A percentile compares a stretch with the other conserved stretches of the same genome.
Evolutionary conservation across 139 green algal genomes (phyloP).

Genomic region (Chlorella ohadii): DNA sequence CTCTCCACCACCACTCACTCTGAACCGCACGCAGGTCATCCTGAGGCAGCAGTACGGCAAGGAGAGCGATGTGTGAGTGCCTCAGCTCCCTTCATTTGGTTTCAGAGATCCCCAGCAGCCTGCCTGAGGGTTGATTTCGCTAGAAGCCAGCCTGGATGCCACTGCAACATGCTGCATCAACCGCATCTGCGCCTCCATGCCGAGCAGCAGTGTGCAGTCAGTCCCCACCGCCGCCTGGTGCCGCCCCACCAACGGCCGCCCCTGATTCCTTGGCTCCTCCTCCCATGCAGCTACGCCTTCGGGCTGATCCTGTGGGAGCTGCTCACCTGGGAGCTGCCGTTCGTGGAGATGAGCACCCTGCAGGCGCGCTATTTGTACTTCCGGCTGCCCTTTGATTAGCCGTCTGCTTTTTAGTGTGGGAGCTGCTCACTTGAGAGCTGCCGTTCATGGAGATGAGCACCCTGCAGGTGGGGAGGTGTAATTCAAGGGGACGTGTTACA

Average conservation of each 20-base stretch:
- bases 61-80: constrained; percentile 49
- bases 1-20: too few species aligned
- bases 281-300: constrained; percentile 27
- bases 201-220: too few species aligned
- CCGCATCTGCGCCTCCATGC: too few species aligned
- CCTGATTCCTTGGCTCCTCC: neutral
- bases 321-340: constrained; percentile 89
- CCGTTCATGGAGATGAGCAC: constrained; percentile 55
- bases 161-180: too few species aligned
- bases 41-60: constrained; percentile 41
- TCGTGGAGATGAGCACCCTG: constrained; percentile 50
- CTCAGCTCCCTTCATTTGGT: neutral
- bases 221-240: too few species aligned
- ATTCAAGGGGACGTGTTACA: too few species aligned
- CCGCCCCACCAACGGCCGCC: neutral
- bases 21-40: constrained; percentile 17
- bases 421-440: too few species aligned
- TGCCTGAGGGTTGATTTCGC: too few species aligned
- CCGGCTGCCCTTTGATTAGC: too few species aligned
- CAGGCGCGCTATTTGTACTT: neutral
- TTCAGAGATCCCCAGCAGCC: too few species aligned
- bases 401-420: too few species aligned
- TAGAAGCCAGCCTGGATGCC: too few species aligned
- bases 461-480: constrained; percentile 48
- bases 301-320: constrained; percentile 61